Evolutionary conservation across 345 rosid genomes (phyloP).

Genomic region (Cochlearia excelsa): DNA sequence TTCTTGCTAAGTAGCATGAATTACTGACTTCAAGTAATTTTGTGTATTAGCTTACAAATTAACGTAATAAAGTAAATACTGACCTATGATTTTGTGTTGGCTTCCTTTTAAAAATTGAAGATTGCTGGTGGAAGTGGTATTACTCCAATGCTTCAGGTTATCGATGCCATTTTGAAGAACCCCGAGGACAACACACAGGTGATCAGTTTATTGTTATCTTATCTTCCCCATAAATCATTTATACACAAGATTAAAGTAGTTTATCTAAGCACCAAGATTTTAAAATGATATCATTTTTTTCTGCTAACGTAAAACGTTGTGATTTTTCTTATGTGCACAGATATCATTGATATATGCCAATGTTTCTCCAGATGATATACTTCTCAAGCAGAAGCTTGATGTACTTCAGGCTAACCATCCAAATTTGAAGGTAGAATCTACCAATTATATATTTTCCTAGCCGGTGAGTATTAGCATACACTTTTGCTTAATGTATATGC

Average conservation of each 20-base stretch:
- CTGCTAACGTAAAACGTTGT: conserved; percentile 3
- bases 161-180: conserved; percentile 83
- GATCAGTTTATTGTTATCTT: conserved; percentile 12
- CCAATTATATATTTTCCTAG: conserved; percentile 1
- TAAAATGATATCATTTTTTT: too few relatives aligned
- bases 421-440: conserved; percentile 64
- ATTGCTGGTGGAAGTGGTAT: conserved; percentile 96
- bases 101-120: conserved; percentile 29
- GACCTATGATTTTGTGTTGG: conserved; percentile 20
- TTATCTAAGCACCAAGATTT: too few relatives aligned
- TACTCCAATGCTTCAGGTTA: conserved; percentile 96
- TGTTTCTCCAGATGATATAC: conserved; percentile 90
- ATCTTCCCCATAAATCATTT: too few relatives aligned
- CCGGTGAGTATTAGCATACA: conserved; percentile 6
- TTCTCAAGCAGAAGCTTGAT: conserved; percentile 89
- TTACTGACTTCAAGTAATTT: conserved; percentile 5
- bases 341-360: conserved; percentile 80
- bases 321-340: conserved; percentile 37
- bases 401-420: conserved; percentile 74
- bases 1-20: conserved; percentile 1
- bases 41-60: background rate
- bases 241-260: background rate
- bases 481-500: background rate
- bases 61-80: conserved; percentile 9
- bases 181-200: conserved; percentile 93